Base-by-base conservation (phyloP, 768 basidiomycete species). In the Rhizopogon rudus region DNA sequence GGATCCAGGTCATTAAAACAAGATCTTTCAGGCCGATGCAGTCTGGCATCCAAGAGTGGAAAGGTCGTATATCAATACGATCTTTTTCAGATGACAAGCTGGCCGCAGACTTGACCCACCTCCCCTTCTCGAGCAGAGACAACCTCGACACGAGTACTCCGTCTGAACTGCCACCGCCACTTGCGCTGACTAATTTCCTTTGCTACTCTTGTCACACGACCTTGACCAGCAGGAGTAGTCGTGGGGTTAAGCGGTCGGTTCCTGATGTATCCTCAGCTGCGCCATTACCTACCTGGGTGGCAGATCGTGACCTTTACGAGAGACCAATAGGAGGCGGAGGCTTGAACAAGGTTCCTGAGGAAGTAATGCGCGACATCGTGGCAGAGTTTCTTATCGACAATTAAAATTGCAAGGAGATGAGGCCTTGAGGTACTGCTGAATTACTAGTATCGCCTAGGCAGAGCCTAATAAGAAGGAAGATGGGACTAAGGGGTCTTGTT, bases 21-120 rank as follows among this genome's bases (percentile, higher is more conserved):
- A 28, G 29, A 33, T 6, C 25, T 20, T 29, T 28, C 57, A 91
- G 89, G 49, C 86, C 86, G 25, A 75, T 79, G 2, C 88, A 89
- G 60, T 72, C 67, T 12, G 83, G 80, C 14, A 74, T 87, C 14
- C 84, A 85, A 63, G 81, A 78, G 37, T 92, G 91, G 91, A 91
- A 88, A 65, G 67, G 78, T 0, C 78, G 77, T 35, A 91, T 88
- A 67, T 85, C 91, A 5, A 86, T 91, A 55, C 81, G 86, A 51
- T 78, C 84, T 1, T 78, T 64, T 44, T 57, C 52, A 6, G 62
- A 62, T 35, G 20, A 60, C 29, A 58, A 55, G 29, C 28, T 68
- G 14, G 53, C 48, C 10, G n/a, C 60, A n/a, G 62, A 63, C 40
- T 56, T 56, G 4, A 45, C 35, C 43, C 44, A 60, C 51, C 35